These are phyloP conservation scores for Botrytis cinerea DNA, from an alignment of 2,329 filamentous ascomycete species.

Conservation along the genomic window DNA sequence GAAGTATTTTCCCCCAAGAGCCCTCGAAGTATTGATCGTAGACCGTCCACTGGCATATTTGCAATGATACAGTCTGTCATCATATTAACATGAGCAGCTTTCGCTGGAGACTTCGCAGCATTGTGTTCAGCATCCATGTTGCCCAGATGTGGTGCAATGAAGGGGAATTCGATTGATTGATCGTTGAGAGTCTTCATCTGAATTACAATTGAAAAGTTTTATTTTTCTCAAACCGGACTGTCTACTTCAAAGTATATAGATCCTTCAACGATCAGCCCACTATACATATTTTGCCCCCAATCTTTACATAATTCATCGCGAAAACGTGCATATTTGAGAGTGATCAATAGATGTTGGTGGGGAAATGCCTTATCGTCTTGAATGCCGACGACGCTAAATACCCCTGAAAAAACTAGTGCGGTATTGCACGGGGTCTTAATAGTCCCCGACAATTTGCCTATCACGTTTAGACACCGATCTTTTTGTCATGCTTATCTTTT, in stretches of 20 bases:
- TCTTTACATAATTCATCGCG: constrained; percentile 13
- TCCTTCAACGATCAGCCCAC: not conserved
- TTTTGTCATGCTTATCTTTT: constrained; percentile 9
- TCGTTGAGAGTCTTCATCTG: constrained; percentile 11
- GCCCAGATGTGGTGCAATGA: not conserved
- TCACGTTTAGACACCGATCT: constrained; percentile 17
- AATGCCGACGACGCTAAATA: constrained; percentile 2
- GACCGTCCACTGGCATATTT: constrained; percentile 46
- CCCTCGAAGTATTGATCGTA: constrained; percentile 45
- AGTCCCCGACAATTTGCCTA: constrained; percentile 9
- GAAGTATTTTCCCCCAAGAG: constrained; percentile 38
- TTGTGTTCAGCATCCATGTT: constrained; percentile 8
- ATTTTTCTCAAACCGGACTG: not conserved
- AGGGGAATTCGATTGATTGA: constrained; percentile 1
- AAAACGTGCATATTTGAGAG: not conserved
- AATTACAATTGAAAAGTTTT: not conserved
- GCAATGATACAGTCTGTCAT: constrained; percentile 50
- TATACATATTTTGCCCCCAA: not conserved
- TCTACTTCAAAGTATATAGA: constrained; percentile 1
- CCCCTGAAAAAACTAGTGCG: not conserved
- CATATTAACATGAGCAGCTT: constrained; percentile 49
- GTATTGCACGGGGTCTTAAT: not conserved
- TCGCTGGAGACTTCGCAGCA: constrained; percentile 25
- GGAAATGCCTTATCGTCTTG: constrained; percentile 8
- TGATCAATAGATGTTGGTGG: constrained; percentile 9